Conservation (phyloP, 1,284 basidiomycete species). For the Exobasidium cylindrosporum region DNA sequence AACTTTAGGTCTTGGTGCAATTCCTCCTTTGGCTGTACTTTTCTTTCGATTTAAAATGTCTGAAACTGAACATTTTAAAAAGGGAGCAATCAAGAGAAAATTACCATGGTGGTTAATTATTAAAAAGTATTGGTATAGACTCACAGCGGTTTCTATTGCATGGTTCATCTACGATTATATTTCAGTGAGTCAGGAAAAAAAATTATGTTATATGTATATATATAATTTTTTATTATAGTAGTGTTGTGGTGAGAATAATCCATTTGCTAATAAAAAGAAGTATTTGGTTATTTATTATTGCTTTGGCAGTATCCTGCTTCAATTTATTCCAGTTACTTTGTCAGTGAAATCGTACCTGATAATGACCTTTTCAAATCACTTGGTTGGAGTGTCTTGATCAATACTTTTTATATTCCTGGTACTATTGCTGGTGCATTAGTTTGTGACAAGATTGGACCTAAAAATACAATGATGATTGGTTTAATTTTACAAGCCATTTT, state of each 20-base stretch:
- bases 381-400: constrained; percentile 57
- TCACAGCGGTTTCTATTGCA: constrained; percentile 68
- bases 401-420: constrained; percentile 62
- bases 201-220: too few species aligned
- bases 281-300: too few species aligned
- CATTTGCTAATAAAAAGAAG: too few species aligned
- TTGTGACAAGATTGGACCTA: constrained; percentile 58
- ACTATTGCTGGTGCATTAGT: constrained; percentile 74
- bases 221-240: too few species aligned
- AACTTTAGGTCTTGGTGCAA: constrained; percentile 78
- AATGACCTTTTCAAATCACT: constrained; percentile 18
- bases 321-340: constrained; percentile 76
- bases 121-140: constrained; percentile 71
- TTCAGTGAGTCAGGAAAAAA: too few species aligned
- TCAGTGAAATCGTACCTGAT: constrained; percentile 64
- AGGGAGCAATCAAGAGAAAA: constrained; percentile 70
- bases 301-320: constrained; percentile 59
- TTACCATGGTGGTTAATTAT: constrained; percentile 78
- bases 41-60: constrained; percentile 82
- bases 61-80: constrained; percentile 67
- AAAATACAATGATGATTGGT: constrained; percentile 44
- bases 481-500: constrained; percentile 45
- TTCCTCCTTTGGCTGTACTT: constrained; percentile 77
- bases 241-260: too few species aligned
- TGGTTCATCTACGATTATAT: constrained; percentile 58